Percentiles rank a stretch among this genome's conserved stretches.
phyloP scores from a whole-genome alignment of 1,284 basidiomycete species.

The Boletus mariae region DNA sequence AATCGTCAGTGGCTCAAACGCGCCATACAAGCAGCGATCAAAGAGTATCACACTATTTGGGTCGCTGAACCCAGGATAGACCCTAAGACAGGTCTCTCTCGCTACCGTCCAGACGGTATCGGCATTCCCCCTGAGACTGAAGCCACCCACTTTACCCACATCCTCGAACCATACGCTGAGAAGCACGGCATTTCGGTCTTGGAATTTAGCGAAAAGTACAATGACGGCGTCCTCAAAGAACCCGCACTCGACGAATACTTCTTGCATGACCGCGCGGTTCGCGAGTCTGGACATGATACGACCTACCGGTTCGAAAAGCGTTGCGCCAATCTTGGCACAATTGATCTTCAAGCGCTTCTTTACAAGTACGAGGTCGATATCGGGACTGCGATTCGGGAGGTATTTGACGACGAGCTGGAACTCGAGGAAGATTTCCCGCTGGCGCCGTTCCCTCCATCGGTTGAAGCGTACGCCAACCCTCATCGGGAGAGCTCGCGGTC shows the following conservation, averaged over 20 bases:
- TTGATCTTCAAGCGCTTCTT: slow-evolving; percentile 88
- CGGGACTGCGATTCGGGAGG: slow-evolving; percentile 88
- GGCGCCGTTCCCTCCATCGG: slow-evolving; percentile 86
- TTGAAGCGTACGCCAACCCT: slow-evolving; percentile 66
- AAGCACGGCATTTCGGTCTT: slow-evolving; percentile 95
- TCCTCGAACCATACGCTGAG: slow-evolving; percentile 90
- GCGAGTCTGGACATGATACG: slow-evolving; percentile 96
- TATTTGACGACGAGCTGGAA: slow-evolving; percentile 89
- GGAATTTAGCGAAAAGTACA: slow-evolving; percentile 97
- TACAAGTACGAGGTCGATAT: slow-evolving; percentile 97
- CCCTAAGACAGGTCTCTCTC: slow-evolving; percentile 87
- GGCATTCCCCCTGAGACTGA: slow-evolving; percentile 99
- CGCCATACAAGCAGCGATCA: slow-evolving; percentile 95
- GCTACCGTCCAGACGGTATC: slow-evolving; percentile 90
- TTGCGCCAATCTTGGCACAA: slow-evolving; percentile 93
- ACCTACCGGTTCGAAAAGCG: slow-evolving; percentile 96
- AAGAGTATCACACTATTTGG: slow-evolving; percentile 99
- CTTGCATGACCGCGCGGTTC: slow-evolving; percentile 91
- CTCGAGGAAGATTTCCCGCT: slow-evolving; percentile 90
- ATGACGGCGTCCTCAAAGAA: slow-evolving; percentile 79
- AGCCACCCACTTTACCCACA: slow-evolving; percentile 95
- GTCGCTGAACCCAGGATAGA: slow-evolving; percentile 91
- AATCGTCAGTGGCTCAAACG: slow-evolving; percentile 92
- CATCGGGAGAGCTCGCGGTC: slow-evolving; percentile 62
- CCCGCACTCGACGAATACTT: slow-evolving; percentile 96